Percentiles rank a stretch among this genome's conserved stretches.
Evolutionary conservation across 2,329 filamentous ascomycete species (phyloP).

Genomic region (Trichoderma sp.): DNA sequence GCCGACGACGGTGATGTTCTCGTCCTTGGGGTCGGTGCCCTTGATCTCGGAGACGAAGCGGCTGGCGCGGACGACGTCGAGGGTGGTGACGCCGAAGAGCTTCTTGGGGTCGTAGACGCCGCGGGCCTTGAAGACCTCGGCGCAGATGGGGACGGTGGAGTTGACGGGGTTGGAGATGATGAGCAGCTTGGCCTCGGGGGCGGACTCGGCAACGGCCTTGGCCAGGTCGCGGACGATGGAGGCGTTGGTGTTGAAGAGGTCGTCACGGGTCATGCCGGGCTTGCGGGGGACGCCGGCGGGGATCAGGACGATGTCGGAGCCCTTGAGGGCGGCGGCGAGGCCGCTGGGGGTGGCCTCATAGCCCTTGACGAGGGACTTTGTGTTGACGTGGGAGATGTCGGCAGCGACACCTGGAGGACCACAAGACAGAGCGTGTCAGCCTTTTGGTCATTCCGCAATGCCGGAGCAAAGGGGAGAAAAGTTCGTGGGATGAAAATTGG

Average conservation of each 20-base stretch:
- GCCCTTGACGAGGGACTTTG: slow-evolving; percentile 90
- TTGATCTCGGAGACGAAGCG: slow-evolving; percentile 97
- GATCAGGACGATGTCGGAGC: slow-evolving; percentile 91
- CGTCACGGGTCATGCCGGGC: slow-evolving; percentile 99
- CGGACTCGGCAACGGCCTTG: slow-evolving; percentile 86
- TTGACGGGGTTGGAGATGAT: slow-evolving; percentile 99
- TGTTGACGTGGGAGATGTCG: slow-evolving; percentile 99
- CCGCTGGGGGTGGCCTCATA: slow-evolving; percentile 77
- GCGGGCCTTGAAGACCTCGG: slow-evolving; percentile 92
- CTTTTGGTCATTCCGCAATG: neutral
- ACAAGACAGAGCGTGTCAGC: slow-evolving; percentile 25
- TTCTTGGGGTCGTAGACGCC: slow-evolving; percentile 99
- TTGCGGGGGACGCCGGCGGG: slow-evolving; percentile 98
- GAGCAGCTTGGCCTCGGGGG: slow-evolving; percentile 91
- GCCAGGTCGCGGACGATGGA: slow-evolving; percentile 98
- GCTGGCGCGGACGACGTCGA: slow-evolving; percentile 95
- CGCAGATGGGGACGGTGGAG: slow-evolving; percentile 97
- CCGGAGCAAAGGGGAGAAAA: neutral
- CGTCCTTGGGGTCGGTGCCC: slow-evolving; percentile 83
- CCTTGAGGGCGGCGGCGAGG: slow-evolving; percentile 79
- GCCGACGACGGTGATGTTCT: slow-evolving; percentile 94
- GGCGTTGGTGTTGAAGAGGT: slow-evolving; percentile 99
- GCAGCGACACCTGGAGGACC: slow-evolving; percentile 79
- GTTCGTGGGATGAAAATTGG: slow-evolving; percentile 27
- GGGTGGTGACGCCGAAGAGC: slow-evolving; percentile 98